Percentiles rank a stretch among this genome's conserved stretches.
Conservation (phyloP, 2,329 filamentous ascomycete genomes). For the Graphiopsis chlorocephala region DNA sequence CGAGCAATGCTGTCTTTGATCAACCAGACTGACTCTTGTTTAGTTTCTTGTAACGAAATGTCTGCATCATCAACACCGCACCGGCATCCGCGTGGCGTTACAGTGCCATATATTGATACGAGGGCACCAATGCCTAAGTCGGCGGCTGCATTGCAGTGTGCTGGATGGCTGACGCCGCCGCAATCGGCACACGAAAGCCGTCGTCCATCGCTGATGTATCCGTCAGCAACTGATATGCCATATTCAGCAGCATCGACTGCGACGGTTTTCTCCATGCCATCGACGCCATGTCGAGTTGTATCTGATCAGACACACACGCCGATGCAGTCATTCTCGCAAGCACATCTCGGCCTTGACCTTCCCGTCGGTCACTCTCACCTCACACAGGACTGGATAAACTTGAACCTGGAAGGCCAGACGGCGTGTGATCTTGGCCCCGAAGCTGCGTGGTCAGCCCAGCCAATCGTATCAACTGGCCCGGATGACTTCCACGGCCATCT, state of each 20-base stretch:
- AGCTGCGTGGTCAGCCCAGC: not conserved
- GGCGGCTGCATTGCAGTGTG: constrained; percentile 18
- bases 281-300: constrained; percentile 24
- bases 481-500: not conserved
- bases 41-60: constrained; percentile 24
- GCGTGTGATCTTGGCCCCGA: not conserved
- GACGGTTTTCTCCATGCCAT: constrained; percentile 25
- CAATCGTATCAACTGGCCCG: not conserved
- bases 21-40: constrained; percentile 16
- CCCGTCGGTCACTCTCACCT: not conserved
- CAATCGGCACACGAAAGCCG: constrained; percentile 30
- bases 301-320: not conserved
- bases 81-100: constrained; percentile 24
- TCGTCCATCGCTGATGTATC: constrained; percentile 26
- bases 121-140: constrained; percentile 17
- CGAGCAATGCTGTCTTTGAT: constrained; percentile 15
- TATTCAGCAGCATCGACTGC: constrained; percentile 24
- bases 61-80: constrained; percentile 26
- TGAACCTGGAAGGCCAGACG: not conserved
- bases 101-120: constrained; percentile 29
- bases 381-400: not conserved
- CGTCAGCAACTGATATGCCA: constrained; percentile 21
- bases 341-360: not conserved
- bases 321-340: not conserved
- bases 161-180: constrained; percentile 29